Conservation (phyloP, 148 eudicot species). For the Cornus kousa region DNA sequence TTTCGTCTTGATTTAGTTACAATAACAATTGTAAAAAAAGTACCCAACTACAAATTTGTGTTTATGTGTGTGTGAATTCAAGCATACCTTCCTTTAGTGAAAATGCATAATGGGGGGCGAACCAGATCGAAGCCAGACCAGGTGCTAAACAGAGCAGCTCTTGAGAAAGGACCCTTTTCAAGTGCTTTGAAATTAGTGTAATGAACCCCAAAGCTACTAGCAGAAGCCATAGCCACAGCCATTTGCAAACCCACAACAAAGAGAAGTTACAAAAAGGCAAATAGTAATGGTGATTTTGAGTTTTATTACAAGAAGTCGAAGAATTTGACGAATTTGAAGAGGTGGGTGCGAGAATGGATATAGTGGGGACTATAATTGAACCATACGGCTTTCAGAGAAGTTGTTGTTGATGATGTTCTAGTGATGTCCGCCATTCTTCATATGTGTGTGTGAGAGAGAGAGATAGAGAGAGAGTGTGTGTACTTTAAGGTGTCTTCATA, state of each 20-base stretch:
- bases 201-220: conserved; percentile 33
- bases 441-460: not conserved
- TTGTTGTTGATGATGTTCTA: conserved; percentile 13
- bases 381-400: conserved; percentile 14
- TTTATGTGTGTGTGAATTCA: not conserved
- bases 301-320: conserved; percentile 12
- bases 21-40: too few relatives aligned
- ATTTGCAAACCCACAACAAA: conserved; percentile 27
- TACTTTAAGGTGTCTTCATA: too few relatives aligned
- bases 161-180: conserved; percentile 35
- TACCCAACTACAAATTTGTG: not conserved
- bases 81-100: conserved; percentile 44
- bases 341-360: conserved; percentile 11
- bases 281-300: not conserved
- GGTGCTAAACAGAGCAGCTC: conserved; percentile 22
- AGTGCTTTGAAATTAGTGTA: conserved; percentile 31
- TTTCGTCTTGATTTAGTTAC: not conserved
- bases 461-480: too few relatives aligned
- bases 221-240: conserved; percentile 84
- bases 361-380: conserved; percentile 18
- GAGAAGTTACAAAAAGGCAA: not conserved
- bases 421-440: conserved; percentile 34
- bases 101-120: conserved; percentile 30
- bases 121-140: conserved; percentile 45
- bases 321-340: conserved; percentile 16